phyloP scores from a whole-genome alignment of 257 asterid genomes.

The Solanum tacnaense region DNA sequence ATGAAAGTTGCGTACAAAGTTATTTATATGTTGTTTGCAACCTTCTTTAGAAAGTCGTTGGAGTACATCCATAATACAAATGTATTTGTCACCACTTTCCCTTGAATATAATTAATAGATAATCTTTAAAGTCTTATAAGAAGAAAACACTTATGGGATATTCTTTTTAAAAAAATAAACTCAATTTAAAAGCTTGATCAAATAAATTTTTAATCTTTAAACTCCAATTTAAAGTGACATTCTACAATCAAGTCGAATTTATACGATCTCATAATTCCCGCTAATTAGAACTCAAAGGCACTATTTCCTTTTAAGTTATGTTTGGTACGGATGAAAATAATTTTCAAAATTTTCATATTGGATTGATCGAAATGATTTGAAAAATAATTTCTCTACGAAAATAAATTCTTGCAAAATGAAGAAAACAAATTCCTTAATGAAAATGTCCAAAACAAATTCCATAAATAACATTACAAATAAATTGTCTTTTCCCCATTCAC shows the following conservation, averaged over 20 bases:
- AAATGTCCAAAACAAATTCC: not conserved
- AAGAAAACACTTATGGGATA: too few relatives aligned
- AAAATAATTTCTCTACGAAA: not conserved
- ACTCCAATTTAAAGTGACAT: not conserved
- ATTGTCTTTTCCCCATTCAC: not conserved
- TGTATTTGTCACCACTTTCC: too few relatives aligned
- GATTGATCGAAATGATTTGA: not conserved
- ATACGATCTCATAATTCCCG: too few relatives aligned
- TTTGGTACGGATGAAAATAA: not conserved
- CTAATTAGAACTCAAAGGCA: not conserved
- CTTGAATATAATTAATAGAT: too few relatives aligned
- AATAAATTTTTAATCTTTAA: not conserved
- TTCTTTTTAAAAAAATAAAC: too few relatives aligned
- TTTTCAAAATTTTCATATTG: not conserved
- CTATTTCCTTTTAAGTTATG: not conserved
- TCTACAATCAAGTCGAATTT: not conserved
- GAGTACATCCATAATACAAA: too few relatives aligned
- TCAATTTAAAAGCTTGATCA: too few relatives aligned
- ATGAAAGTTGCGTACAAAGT: too few relatives aligned
- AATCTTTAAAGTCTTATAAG: too few relatives aligned
- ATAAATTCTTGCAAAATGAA: not conserved
- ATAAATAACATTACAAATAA: not conserved
- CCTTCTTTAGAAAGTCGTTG: too few relatives aligned
- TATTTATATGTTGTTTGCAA: too few relatives aligned
- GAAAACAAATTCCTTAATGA: accelerated